A percentile compares a stretch with the other conserved stretches of the same genome.
phyloP scores from a whole-genome alignment of 495 filamentous ascomycete genomes.

The Penicillium maclennaniae region DNA sequence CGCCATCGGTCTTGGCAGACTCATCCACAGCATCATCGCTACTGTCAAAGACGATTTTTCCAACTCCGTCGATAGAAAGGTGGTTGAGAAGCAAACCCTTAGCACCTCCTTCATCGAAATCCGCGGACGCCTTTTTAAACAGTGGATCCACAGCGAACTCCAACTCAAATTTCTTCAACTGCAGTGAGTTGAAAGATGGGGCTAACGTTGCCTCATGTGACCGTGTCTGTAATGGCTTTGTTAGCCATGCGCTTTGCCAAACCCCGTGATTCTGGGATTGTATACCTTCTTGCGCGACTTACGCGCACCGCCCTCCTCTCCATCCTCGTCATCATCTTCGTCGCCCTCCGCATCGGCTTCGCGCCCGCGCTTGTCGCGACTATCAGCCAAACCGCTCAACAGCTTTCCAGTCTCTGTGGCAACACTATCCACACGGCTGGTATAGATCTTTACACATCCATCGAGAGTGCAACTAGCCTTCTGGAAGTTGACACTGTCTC shows the following conservation, averaged over 20 bases:
- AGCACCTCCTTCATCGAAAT: slow-evolving; percentile 97
- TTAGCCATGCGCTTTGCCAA: not conserved
- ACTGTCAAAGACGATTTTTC: slow-evolving; percentile 95
- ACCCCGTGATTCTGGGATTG: not conserved
- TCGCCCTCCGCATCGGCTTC: slow-evolving; percentile 60
- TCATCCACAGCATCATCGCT: slow-evolving; percentile 82
- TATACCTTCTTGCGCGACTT: slow-evolving; percentile 67
- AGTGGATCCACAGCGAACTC: slow-evolving; percentile 96
- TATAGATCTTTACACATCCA: slow-evolving; percentile 99
- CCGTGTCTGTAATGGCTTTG: slow-evolving; percentile 50
- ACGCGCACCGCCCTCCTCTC: slow-evolving; percentile 75
- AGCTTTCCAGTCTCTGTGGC: slow-evolving; percentile 96
- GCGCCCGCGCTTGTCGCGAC: slow-evolving; percentile 70
- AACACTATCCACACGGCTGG: slow-evolving; percentile 95
- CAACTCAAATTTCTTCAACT: slow-evolving; percentile 94
- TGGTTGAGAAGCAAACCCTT: slow-evolving; percentile 95
- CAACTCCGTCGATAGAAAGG: slow-evolving; percentile 83
- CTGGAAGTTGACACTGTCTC: slow-evolving; percentile 97
- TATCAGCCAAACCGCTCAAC: slow-evolving; percentile 90
- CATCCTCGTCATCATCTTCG: slow-evolving; percentile 73
- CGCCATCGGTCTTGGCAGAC: slow-evolving; percentile 50
- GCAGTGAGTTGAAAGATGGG: slow-evolving; percentile 78
- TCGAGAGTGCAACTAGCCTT: slow-evolving; percentile 97
- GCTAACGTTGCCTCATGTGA: slow-evolving; percentile 91
- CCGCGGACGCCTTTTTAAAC: slow-evolving; percentile 97